Percentiles rank a stretch among this genome's conserved stretches.
These are phyloP conservation scores for Hammondia hammondi DNA, from an alignment of 169 alveolate species.

Conservation along the genomic window DNA sequence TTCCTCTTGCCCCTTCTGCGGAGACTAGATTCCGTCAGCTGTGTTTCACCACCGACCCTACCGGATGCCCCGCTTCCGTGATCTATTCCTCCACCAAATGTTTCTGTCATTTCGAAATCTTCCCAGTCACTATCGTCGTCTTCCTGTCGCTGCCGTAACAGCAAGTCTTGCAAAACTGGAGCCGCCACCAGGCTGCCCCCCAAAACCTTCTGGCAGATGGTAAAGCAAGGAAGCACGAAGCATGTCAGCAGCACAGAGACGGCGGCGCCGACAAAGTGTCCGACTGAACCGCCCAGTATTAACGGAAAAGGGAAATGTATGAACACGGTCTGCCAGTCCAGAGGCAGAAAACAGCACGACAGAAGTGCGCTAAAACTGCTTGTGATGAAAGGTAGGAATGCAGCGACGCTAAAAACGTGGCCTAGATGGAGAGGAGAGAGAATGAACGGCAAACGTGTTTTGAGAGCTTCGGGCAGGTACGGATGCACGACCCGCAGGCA, in stretches of 20 bases:
- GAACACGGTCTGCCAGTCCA: slow-evolving; percentile 4
- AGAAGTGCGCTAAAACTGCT: neutral
- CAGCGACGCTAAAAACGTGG: neutral
- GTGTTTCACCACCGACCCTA: too few relatives aligned
- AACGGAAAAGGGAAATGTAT: slow-evolving; percentile 1
- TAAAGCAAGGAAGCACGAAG: neutral
- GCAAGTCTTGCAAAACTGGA: slow-evolving; percentile 29
- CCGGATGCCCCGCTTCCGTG: too few relatives aligned
- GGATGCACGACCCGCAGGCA: neutral
- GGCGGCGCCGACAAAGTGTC: neutral
- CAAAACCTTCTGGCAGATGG: neutral
- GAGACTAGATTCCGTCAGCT: neutral
- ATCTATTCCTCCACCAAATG: neutral
- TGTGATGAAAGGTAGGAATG: slow-evolving; percentile 10
- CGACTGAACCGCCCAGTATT: neutral
- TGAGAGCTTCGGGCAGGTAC: neutral
- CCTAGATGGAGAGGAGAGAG: slow-evolving; percentile 14
- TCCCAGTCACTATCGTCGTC: slow-evolving; percentile 22
- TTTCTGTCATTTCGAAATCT: neutral
- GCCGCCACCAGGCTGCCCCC: neutral
- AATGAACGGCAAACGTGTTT: neutral
- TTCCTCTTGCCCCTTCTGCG: neutral
- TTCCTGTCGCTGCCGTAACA: neutral
- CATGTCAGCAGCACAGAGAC: neutral
- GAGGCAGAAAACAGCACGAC: neutral